Evolutionary conservation across 1,284 basidiomycete genomes (phyloP).

Genomic region (Cryptococcus sp.): DNA sequence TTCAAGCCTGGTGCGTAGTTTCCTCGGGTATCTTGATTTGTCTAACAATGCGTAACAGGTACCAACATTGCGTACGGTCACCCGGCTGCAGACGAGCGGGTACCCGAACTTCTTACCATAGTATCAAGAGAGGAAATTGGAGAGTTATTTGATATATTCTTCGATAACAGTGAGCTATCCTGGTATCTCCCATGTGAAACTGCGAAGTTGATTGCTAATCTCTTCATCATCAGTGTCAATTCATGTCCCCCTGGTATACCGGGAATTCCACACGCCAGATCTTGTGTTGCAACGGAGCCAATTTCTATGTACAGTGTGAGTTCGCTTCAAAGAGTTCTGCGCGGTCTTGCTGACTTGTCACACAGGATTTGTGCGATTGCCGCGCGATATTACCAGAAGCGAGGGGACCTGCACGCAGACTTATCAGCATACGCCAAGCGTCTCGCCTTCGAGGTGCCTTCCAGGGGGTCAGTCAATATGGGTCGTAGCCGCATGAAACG

Average conservation of each 20-base stretch:
- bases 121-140: conserved; percentile 80
- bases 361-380: conserved; percentile 78
- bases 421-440: conserved; percentile 83
- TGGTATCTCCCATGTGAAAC: conserved; percentile 13
- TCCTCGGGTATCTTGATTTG: not conserved
- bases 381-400: conserved; percentile 80
- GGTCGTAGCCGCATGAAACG: not conserved
- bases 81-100: conserved; percentile 15
- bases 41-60: not conserved
- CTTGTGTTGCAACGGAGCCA: conserved; percentile 88
- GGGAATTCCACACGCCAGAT: conserved; percentile 85
- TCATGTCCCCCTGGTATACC: conserved; percentile 65
- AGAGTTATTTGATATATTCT: conserved; percentile 88
- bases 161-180: conserved; percentile 44
- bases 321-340: conserved; percentile 19
- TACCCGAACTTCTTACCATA: conserved; percentile 83
- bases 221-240: conserved; percentile 32
- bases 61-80: not conserved
- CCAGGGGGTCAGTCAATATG: conserved; percentile 57
- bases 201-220: conserved; percentile 4
- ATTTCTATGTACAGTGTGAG: conserved; percentile 88
- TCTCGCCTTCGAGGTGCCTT: conserved; percentile 79
- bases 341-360: conserved; percentile 3
- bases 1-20: conserved; percentile 77
- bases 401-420: conserved; percentile 78